Evolutionary conservation across 2,329 filamentous ascomycete species (phyloP), one percentile per base, ranked within the genome.

Genomic region (Paramyrothecium sp.): DNA sequence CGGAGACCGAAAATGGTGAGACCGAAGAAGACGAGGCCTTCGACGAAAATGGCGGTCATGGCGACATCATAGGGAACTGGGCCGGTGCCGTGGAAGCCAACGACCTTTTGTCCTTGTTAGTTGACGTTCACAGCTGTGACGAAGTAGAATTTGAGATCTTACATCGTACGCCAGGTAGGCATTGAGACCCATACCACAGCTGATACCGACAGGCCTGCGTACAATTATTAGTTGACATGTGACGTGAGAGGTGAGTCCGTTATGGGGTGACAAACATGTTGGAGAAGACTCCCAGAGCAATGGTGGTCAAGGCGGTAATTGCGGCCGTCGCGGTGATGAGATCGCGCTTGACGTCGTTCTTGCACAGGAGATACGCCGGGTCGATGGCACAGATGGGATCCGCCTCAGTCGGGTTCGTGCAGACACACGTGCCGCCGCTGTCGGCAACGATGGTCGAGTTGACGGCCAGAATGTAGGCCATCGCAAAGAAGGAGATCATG

Each of bases 201-300:
- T 64, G 26, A 33, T 11, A 12, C 2, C 13, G 17, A 71, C 78
- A 58, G 67, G 78, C 73, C 89, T 77, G 60, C 89, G 89, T 10
- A 30, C 26, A 30, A 4, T 30, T n/a, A n/a, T n/a, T n/a, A n/a
- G 33, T 38, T 38, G 8, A 8, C 8, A 38, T 10, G 33, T 16
- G 33, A 38, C 33, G 16, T 38, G 33, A 8, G 33, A 38, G 33
- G 10, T 38, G 13, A 20, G 20, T 49, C 8, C 47, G 11, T 13
- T n/a, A 23, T 8, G 17, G 19, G 47, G 7, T 92, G 11, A 75
- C 79, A 64, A 66, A 81, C 80, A 94, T 79, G 64, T 96, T 96
- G 60, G 92, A 88, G 61, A 93, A 86, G 1, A 94, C 73, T 20
- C 92, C 92, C 89, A 96, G 92, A 73, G 81, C 88, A 73, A 96